phyloP scores from a whole-genome alignment of 495 filamentous ascomycete species.

The Pyrenula massariospora region DNA sequence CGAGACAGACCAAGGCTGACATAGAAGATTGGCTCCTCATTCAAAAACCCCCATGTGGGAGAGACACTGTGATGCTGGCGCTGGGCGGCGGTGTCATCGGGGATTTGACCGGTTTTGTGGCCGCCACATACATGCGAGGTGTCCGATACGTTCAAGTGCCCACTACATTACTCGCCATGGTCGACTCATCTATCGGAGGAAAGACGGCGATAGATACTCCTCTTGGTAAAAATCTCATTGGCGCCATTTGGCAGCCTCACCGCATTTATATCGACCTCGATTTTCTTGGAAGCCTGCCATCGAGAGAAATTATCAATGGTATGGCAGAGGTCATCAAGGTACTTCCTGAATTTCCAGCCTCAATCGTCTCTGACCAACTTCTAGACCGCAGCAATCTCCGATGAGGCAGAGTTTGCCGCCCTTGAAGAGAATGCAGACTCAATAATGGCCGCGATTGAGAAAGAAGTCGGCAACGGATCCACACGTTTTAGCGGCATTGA shows the following conservation, averaged over 20 bases:
- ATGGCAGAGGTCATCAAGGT: constrained; percentile 96
- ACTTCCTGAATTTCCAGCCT: background rate
- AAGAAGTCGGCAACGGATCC: constrained; percentile 37
- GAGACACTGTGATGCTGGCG: constrained; percentile 90
- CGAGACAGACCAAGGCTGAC: constrained; percentile 81
- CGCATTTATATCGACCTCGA: constrained; percentile 88
- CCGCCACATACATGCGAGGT: constrained; percentile 95
- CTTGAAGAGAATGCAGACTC: constrained; percentile 68
- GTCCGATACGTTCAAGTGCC: constrained; percentile 94
- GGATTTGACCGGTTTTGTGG: constrained; percentile 93
- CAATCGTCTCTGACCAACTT: constrained; percentile 1
- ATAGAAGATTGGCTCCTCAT: constrained; percentile 97
- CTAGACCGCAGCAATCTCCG: constrained; percentile 86
- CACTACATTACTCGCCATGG: constrained; percentile 91
- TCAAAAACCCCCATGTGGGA: constrained; percentile 63
- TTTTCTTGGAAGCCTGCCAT: constrained; percentile 84
- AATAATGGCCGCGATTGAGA: constrained; percentile 60
- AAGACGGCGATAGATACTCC: constrained; percentile 98
- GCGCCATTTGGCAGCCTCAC: constrained; percentile 91
- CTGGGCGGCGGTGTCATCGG: constrained; percentile 97
- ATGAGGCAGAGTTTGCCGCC: constrained; percentile 74
- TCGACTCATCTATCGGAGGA: constrained; percentile 94
- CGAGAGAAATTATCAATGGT: constrained; percentile 92
- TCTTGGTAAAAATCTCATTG: constrained; percentile 93
- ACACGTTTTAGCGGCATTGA: constrained; percentile 57